A percentile compares a stretch with the other conserved stretches of the same genome.
Conservation (phyloP, 192 early-diverging fungal genomes). For the Diversispora eburnea region DNA sequence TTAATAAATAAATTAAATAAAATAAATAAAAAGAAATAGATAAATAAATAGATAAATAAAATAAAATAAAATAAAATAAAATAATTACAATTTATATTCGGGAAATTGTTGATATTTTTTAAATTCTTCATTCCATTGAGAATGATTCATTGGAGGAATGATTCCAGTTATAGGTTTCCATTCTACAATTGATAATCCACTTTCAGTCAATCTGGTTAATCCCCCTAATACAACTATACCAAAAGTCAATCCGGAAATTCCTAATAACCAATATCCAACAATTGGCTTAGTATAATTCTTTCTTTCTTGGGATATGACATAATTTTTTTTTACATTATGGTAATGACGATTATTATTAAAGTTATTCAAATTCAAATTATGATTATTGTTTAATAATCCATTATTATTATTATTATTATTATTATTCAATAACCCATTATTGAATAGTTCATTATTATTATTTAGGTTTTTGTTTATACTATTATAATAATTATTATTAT, state of each 20-base stretch:
- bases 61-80: not conserved
- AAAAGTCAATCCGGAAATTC: constrained; percentile 84
- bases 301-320: no score
- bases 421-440: no score
- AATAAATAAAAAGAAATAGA: not conserved
- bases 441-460: no score
- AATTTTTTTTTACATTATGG: no score
- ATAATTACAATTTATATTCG: constrained; percentile 86
- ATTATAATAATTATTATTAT: no score
- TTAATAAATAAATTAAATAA: not conserved
- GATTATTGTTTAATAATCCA: no score
- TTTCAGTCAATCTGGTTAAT: constrained; percentile 94
- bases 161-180: constrained; percentile 96
- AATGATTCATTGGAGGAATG: constrained; percentile 78
- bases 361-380: no score
- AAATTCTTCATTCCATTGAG: constrained; percentile 92
- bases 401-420: no score
- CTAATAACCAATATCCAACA: constrained; percentile 94
- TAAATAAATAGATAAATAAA: not conserved
- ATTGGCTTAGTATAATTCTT: constrained; percentile 39
- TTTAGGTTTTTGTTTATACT: no score
- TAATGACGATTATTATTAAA: no score
- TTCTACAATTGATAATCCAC: constrained; percentile 92
- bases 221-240: constrained; percentile 93
- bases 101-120: constrained; percentile 98